Conservation (phyloP, 176 grass and related monocot genomes). For the Bothriochloa decipiens region DNA sequence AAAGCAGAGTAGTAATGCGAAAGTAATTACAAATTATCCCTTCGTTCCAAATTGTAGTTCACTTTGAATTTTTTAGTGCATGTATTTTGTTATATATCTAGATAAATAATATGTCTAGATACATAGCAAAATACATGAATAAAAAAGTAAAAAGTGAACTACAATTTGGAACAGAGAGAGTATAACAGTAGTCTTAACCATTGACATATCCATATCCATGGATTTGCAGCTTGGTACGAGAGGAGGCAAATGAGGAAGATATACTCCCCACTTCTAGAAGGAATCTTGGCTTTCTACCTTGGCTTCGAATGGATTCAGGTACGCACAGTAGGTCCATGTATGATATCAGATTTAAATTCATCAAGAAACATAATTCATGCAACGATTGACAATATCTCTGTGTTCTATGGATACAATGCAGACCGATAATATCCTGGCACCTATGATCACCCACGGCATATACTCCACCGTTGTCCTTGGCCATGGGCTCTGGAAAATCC, state of each 20-base stretch:
- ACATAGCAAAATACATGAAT: no score
- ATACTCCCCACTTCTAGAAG: slow-evolving; percentile 97
- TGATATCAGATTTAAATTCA: not conserved
- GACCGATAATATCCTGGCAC: slow-evolving; percentile 84
- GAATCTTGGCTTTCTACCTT: slow-evolving; percentile 89
- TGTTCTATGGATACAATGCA: slow-evolving; percentile 41
- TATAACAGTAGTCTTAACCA: not conserved
- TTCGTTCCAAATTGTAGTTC: no score
- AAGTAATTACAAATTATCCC: no score
- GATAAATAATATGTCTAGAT: no score
- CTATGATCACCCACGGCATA: slow-evolving; percentile 98
- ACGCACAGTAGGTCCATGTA: not conserved
- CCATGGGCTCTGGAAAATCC: slow-evolving; percentile 91
- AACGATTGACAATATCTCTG: not conserved
- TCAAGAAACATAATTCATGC: not conserved
- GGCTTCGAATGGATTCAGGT: slow-evolving; percentile 95
- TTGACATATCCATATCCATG: slow-evolving; percentile 7
- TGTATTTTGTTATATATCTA: no score
- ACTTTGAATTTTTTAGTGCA: no score
- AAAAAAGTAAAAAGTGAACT: no score
- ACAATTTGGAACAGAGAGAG: no score
- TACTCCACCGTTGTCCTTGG: slow-evolving; percentile 93
- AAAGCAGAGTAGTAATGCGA: not conserved
- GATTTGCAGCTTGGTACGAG: slow-evolving; percentile 75
- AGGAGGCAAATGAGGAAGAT: slow-evolving; percentile 96